Conservation (phyloP, 805 yeast species). For the Yarrowia sp. region DNA sequence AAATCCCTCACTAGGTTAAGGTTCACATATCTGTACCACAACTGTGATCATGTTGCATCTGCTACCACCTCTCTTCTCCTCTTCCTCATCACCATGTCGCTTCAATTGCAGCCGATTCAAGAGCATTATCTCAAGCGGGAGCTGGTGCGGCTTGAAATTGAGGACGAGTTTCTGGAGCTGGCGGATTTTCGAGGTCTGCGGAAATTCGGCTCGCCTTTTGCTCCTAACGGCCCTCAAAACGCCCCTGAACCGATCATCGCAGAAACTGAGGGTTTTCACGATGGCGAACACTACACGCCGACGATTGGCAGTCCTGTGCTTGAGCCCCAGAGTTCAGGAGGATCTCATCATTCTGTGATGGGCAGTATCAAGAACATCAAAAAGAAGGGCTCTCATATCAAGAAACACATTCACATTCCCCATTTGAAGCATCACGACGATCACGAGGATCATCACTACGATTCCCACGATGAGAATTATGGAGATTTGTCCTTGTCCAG, state of each 20-base stretch:
- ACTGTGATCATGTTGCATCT: no score
- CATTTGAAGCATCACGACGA: background rate
- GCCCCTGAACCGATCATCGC: constrained; percentile 3
- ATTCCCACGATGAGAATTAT: background rate
- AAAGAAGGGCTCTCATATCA: constrained; percentile 3
- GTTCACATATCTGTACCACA: no score
- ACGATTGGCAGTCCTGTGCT: constrained; percentile 10
- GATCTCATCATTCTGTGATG: constrained; percentile 2
- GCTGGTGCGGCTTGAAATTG: constrained; percentile 66
- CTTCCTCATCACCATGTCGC: background rate
- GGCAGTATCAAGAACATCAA: constrained; percentile 10
- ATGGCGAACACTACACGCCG: constrained; percentile 15
- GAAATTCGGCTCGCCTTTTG: constrained; percentile 80
- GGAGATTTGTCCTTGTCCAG: constrained; percentile 1
- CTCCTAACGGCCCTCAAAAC: background rate
- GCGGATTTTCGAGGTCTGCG: constrained; percentile 69
- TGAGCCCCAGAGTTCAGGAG: constrained; percentile 27
- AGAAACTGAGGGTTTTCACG: background rate
- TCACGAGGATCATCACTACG: background rate
- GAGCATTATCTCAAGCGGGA: constrained; percentile 91
- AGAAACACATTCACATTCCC: constrained; percentile 24
- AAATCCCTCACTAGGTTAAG: no score
- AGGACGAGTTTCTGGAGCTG: constrained; percentile 65
- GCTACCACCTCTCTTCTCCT: background rate
- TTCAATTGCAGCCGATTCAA: constrained; percentile 53